phyloP scores from a whole-genome alignment of 805 yeast species.

The Yarrowia sp. region DNA sequence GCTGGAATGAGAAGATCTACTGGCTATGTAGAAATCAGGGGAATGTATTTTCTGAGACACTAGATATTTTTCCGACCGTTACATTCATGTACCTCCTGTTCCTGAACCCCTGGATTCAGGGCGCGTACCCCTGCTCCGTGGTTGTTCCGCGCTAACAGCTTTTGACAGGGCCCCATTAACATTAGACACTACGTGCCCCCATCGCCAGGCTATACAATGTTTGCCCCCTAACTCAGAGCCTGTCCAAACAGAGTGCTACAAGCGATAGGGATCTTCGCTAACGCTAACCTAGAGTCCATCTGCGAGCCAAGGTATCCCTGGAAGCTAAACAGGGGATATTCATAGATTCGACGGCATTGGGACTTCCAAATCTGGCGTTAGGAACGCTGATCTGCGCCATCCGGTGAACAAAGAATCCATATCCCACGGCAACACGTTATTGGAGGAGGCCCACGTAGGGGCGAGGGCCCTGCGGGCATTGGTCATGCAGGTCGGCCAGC shows the following conservation, averaged over 20 bases:
- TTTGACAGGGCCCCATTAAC: neutral
- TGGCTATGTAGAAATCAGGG: neutral
- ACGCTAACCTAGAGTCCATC: neutral
- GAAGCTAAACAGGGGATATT: neutral
- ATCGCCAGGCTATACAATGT: neutral
- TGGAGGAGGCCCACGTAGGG: neutral
- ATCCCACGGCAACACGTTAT: constrained; percentile 4
- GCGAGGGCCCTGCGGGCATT: neutral
- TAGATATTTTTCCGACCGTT: neutral
- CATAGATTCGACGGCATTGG: constrained; percentile 18
- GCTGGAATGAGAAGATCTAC: constrained; percentile 10
- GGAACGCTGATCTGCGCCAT: constrained; percentile 18
- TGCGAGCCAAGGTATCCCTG: constrained; percentile 23
- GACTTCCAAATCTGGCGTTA: neutral
- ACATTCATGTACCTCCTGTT: too few species aligned
- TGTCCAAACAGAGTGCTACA: constrained; percentile 7
- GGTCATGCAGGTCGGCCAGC: neutral
- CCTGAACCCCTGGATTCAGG: constrained; percentile 6
- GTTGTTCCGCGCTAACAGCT: neutral
- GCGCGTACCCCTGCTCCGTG: neutral
- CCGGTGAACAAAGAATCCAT: neutral
- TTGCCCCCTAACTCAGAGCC: constrained; percentile 22
- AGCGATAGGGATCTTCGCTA: constrained; percentile 5
- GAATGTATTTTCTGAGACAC: neutral
- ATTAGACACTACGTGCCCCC: neutral